These are phyloP conservation scores for Podaxis sp. DNA, from an alignment of 768 basidiomycete genomes.

Conservation along the genomic window DNA sequence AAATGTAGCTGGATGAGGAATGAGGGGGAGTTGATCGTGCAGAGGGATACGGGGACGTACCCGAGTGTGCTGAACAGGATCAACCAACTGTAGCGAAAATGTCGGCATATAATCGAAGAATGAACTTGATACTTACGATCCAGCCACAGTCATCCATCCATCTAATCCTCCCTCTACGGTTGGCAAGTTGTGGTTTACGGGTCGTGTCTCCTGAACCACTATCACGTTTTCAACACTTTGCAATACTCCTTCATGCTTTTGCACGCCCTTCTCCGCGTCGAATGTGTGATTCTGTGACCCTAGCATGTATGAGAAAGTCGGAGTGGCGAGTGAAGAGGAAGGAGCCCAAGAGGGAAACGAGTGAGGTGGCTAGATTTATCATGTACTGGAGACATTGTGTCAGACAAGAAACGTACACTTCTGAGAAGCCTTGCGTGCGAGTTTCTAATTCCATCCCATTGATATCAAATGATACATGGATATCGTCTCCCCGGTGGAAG, in stretches of 20 bases:
- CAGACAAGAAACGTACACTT: neutral
- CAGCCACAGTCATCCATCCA: constrained; percentile 45
- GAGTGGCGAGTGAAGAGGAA: constrained; percentile 1
- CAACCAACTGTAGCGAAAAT: constrained; percentile 31
- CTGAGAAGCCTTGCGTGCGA: constrained; percentile 12
- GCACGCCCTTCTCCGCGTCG: neutral
- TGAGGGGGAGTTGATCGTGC: neutral
- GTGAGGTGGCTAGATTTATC: constrained; percentile 4
- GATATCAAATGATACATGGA: neutral
- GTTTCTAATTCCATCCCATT: constrained; percentile 4
- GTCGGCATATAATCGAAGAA: neutral
- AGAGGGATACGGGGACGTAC: constrained; percentile 20
- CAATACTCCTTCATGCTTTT: neutral
- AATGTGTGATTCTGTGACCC: neutral
- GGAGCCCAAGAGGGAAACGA: neutral
- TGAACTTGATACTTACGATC: constrained; percentile 35
- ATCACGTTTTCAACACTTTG: neutral
- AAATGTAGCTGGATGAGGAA: constrained; percentile 22
- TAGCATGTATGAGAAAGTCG: neutral
- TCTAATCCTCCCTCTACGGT: constrained; percentile 36
- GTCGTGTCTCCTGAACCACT: neutral
- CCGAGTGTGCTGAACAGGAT: constrained; percentile 47
- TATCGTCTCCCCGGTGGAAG: neutral
- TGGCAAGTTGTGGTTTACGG: neutral
- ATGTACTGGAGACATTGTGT: constrained; percentile 4